Conservation (phyloP, 2,329 filamentous ascomycete genomes). For the Neonectria ditissima region DNA sequence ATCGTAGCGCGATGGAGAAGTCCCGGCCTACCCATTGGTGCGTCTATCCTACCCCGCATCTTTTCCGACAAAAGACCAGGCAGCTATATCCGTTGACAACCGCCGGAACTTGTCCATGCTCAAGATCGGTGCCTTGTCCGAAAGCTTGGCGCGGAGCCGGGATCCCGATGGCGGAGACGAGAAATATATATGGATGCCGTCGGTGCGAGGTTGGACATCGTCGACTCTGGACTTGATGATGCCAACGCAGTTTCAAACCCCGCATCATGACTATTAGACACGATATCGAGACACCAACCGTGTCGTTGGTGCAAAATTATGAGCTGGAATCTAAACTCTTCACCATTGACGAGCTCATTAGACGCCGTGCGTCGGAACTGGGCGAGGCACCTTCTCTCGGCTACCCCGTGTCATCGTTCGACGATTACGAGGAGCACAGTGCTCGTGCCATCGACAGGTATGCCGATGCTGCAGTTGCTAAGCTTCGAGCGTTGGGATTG, state of each 20-base stretch:
- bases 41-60: not conserved
- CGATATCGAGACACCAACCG: slow-evolving; percentile 30
- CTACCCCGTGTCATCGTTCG: slow-evolving; percentile 24
- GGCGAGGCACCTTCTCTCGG: slow-evolving; percentile 30
- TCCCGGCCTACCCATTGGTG: not conserved
- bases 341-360: slow-evolving; percentile 38
- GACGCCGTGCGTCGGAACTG: slow-evolving; percentile 28
- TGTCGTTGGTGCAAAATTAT: slow-evolving; percentile 12
- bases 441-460: slow-evolving; percentile 36
- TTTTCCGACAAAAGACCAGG: not conserved
- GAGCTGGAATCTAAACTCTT: slow-evolving; percentile 32
- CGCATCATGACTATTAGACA: slow-evolving; percentile 40
- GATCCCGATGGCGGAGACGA: not conserved
- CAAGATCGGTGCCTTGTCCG: not conserved
- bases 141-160: not conserved
- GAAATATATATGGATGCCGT: not conserved
- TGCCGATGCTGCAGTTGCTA: slow-evolving; percentile 38
- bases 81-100: not conserved
- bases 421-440: slow-evolving; percentile 39
- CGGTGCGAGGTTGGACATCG: not conserved
- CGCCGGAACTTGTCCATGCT: not conserved
- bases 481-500: slow-evolving; percentile 28
- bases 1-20: not conserved
- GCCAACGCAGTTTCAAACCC: not conserved
- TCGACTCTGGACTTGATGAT: not conserved